Conservation (phyloP, 805 yeast species). For the Candida verbasci region DNA sequence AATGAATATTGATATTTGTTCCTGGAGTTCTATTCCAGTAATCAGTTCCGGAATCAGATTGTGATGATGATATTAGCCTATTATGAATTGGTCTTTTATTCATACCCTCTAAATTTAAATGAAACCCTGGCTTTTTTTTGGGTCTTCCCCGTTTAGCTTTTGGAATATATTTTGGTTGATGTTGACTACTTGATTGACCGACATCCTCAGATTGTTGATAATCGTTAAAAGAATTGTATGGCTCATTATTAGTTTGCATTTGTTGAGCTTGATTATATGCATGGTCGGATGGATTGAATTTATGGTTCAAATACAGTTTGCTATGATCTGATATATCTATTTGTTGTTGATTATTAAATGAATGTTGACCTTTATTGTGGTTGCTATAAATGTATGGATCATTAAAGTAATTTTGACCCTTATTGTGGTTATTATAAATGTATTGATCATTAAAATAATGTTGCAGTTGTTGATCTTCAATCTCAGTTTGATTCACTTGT, state of each 20-base stretch:
- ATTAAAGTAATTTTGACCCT: not conserved
- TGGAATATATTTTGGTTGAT: no score
- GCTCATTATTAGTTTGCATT: no score
- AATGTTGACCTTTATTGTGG: not conserved
- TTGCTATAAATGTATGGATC: not conserved
- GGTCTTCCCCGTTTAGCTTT: slow-evolving; percentile 10
- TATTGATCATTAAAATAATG: no score
- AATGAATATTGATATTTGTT: not conserved
- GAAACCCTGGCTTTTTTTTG: slow-evolving; percentile 22
- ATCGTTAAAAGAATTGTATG: no score
- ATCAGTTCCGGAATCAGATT: slow-evolving; percentile 16
- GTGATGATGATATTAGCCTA: slow-evolving; percentile 13
- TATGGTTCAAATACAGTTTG: no score
- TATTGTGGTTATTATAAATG: no score
- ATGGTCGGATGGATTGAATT: no score
- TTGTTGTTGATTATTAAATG: not conserved
- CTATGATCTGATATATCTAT: no score
- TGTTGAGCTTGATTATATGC: no score
- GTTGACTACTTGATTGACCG: no score
- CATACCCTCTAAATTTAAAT: slow-evolving; percentile 22
- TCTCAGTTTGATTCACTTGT: not conserved
- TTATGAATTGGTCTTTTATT: slow-evolving; percentile 4
- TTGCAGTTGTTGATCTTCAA: not conserved
- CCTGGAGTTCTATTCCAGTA: slow-evolving; percentile 8
- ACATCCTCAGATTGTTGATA: no score